Evolutionary conservation across 2,329 filamentous ascomycete species (phyloP).

Genomic region (Pseudocercospora vitis): DNA sequence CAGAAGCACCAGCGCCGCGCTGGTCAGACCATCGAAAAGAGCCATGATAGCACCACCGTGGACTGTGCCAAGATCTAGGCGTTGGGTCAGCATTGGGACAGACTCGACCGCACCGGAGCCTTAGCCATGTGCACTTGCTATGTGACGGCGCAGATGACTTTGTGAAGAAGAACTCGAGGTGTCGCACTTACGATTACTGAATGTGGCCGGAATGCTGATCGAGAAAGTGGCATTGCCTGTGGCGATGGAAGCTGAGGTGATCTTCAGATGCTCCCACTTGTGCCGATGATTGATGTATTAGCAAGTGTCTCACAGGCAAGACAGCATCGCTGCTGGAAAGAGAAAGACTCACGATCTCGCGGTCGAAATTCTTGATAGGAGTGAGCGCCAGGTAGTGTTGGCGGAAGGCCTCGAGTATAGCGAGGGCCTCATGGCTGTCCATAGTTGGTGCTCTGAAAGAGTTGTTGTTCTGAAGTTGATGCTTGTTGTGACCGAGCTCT

Average conservation of each 20-base stretch:
- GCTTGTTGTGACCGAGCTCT: neutral
- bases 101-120: no score
- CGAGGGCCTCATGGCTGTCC: conserved; percentile 7
- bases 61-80: conserved; percentile 16
- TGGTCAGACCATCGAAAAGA: conserved; percentile 24
- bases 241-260: conserved; percentile 17
- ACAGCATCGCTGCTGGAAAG: no score
- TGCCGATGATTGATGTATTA: no score
- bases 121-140: no score
- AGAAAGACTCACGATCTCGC: no score
- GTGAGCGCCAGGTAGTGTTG: conserved; percentile 16
- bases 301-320: no score
- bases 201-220: conserved; percentile 15
- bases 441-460: no score
- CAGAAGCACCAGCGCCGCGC: conserved; percentile 18
- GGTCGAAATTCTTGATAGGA: conserved; percentile 24
- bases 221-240: conserved; percentile 18
- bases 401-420: conserved; percentile 20
- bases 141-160: no score
- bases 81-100: no score
- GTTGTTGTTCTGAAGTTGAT: no score
- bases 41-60: conserved; percentile 26
- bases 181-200: no score
- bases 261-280: conserved; percentile 21
- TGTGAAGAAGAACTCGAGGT: no score